Conservation (phyloP, 345 rosid species). For the Populus nigra region DNA sequence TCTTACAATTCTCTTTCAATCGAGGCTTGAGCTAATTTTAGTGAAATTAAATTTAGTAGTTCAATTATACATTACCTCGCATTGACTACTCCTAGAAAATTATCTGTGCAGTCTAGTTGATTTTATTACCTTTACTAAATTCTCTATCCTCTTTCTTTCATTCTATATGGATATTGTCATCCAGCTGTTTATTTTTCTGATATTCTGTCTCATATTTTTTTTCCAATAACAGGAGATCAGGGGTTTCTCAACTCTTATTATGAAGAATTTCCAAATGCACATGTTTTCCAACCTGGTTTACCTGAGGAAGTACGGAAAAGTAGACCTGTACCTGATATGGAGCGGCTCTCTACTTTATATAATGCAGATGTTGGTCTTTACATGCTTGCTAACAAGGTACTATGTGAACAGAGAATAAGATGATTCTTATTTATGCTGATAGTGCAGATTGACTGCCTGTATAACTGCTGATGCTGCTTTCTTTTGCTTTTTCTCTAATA, state of each 20-base stretch:
- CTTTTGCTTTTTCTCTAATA: background rate
- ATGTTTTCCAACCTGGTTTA: slow-evolving; percentile 72
- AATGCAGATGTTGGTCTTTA: slow-evolving; percentile 98
- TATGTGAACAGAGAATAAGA: background rate
- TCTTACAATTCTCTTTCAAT: background rate
- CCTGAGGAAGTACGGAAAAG: slow-evolving; percentile 52
- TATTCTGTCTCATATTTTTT: background rate
- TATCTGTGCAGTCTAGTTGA: background rate
- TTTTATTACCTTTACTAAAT: background rate
- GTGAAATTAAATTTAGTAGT: background rate
- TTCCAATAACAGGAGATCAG: slow-evolving; percentile 62
- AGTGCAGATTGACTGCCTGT: background rate
- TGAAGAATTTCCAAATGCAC: slow-evolving; percentile 75
- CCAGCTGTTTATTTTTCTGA: background rate
- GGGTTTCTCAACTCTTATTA: slow-evolving; percentile 87
- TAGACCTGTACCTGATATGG: slow-evolving; percentile 71
- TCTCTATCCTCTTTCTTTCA: background rate
- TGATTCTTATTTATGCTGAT: background rate
- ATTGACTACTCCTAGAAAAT: background rate
- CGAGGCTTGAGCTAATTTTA: background rate
- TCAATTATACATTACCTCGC: background rate
- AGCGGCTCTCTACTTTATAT: slow-evolving; percentile 84
- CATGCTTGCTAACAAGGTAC: slow-evolving; percentile 98
- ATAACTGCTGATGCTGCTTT: background rate
- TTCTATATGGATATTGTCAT: background rate